Base-by-base conservation (phyloP, 768 basidiomycete genomes). In the Mrakia gelida region DNA sequence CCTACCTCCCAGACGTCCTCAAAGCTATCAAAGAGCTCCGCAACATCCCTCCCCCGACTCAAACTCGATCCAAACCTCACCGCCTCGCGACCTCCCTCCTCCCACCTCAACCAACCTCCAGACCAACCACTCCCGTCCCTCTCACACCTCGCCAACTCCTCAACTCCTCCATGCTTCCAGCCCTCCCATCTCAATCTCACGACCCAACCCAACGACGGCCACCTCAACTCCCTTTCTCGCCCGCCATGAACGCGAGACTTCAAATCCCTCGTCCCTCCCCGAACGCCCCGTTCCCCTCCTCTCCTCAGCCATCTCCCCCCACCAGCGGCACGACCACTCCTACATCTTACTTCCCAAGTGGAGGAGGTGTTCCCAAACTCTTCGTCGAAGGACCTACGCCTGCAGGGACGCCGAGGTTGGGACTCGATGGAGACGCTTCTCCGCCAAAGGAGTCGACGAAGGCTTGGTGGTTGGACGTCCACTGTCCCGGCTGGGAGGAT, bases 391-490 rank as follows among this genome's bases (percentile, higher is more conserved):
- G 45, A 13, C 34, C 75, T 6, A 54, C 75, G 45, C 75, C 75
- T 10, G 30, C 45, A 28, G 43, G 59, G 38, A 61, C 67, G 28
- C 76, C 67, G 30, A 26, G 23, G 49, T 32, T 70, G 49, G 34
- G 61, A 41, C 79, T 38, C 81, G 80, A 59, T 72, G 77, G 38
- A 80, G 81, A 41, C 78, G 80, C 34, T 79, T 75, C 4, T 80
- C 80, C 56, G 81, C 81, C 45, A 16, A 62, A 54, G 34, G 63
- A 59, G 49, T 49, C 80, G 54, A 80, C 77, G 73, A 80, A 87
- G 6, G 90, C 91, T 7, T 97, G 95, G 95, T 98, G 93, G 88
- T 84, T 98, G 62, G 94, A 98, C 81, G 90, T 96, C 0, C 87
- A 92, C 41, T 93, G 91, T 80, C 94, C 95, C 2, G 90, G 90